Conservation (phyloP, 345 rosid species). For the Salix purpurea region DNA sequence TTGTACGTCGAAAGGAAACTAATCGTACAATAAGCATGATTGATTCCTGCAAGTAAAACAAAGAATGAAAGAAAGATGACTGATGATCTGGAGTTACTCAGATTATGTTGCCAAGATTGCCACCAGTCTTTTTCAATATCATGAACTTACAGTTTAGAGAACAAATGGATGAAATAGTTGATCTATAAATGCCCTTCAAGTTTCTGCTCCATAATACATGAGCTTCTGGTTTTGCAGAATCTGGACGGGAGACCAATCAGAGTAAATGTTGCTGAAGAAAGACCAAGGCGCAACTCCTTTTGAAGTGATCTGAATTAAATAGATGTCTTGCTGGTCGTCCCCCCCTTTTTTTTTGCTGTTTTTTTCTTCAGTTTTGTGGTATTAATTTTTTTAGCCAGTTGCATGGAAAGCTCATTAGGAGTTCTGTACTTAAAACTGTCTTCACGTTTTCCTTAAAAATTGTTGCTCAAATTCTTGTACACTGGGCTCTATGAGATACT, state of each 20-base stretch:
- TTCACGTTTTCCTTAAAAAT: neutral
- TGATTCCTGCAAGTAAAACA: neutral
- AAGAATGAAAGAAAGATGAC: neutral
- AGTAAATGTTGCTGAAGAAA: constrained; percentile 79
- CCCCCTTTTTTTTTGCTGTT: neutral
- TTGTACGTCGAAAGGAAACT: neutral
- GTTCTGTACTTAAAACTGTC: constrained; percentile 1
- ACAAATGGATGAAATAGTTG: neutral
- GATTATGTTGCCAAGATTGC: neutral
- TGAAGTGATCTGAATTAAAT: constrained; percentile 24
- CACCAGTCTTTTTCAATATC: neutral
- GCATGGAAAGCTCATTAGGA: constrained; percentile 5
- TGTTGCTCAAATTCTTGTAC: neutral
- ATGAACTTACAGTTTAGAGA: neutral
- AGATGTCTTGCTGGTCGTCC: constrained; percentile 4
- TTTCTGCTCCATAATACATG: constrained; percentile 1
- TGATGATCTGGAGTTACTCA: neutral
- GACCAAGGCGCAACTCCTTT: constrained; percentile 62
- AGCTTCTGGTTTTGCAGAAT: constrained; percentile 42
- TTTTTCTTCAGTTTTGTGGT: constrained; percentile 12
- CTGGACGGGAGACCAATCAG: constrained; percentile 88
- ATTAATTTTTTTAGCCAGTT: constrained; percentile 18
- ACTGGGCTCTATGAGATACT: neutral
- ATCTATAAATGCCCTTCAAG: neutral
- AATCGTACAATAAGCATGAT: neutral